Conservation (phyloP, 2,329 filamentous ascomycete species). For the Bipolaris zeicola region DNA sequence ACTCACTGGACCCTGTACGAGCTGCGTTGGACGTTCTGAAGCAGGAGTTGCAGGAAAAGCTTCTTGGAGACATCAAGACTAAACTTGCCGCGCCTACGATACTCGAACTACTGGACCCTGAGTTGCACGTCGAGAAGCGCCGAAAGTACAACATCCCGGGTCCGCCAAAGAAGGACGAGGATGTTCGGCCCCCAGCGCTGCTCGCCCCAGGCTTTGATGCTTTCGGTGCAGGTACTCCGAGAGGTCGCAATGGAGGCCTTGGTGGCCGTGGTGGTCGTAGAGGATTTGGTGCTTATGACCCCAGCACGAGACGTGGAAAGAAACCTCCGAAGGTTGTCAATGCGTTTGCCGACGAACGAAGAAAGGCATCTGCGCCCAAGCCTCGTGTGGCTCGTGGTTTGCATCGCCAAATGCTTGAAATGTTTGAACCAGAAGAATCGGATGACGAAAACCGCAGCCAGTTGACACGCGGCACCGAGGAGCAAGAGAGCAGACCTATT, state of each 20-base stretch:
- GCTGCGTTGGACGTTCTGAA: conserved; percentile 82
- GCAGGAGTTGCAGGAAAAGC: conserved; percentile 80
- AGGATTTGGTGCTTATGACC: conserved; percentile 53
- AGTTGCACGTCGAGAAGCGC: conserved; percentile 78
- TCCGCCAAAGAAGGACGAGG: conserved; percentile 62
- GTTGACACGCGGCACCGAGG: conserved; percentile 77
- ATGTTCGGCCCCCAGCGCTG: conserved; percentile 61
- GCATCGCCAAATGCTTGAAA: conserved; percentile 76
- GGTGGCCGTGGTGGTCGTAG: conserved; percentile 46
- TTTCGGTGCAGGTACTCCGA: conserved; percentile 68
- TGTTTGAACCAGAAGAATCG: conserved; percentile 82
- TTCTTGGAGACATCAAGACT: conserved; percentile 86
- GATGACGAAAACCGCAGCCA: conserved; percentile 74
- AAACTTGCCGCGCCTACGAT: conserved; percentile 83
- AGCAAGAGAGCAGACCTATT: conserved; percentile 78
- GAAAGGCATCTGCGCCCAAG: conserved; percentile 59
- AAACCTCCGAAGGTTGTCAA: conserved; percentile 49
- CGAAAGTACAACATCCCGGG: conserved; percentile 78
- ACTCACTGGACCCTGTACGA: conserved; percentile 85
- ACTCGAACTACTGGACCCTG: conserved; percentile 80
- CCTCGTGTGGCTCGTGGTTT: conserved; percentile 72
- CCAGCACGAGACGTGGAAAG: conserved; percentile 50
- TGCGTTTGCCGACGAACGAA: conserved; percentile 63
- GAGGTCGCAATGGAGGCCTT: conserved; percentile 53
- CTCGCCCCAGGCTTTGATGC: conserved; percentile 64